Conservation (phyloP, 805 yeast species). For the Kodamaea fukazawae region DNA sequence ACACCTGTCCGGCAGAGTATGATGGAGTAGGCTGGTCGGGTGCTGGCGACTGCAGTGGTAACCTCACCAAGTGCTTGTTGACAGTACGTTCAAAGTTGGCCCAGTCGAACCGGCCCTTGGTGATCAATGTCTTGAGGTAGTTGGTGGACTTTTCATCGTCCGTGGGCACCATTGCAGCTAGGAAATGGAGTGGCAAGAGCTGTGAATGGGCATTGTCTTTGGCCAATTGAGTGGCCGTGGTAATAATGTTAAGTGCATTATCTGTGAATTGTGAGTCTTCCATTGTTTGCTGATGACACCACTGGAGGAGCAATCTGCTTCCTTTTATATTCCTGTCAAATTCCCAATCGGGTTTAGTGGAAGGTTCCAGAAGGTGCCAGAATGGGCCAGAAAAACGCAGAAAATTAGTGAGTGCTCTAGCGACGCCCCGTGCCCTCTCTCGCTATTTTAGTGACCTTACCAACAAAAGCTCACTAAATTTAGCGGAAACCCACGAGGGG, state of each 20-base stretch:
- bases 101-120: constrained; percentile 88
- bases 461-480: no score
- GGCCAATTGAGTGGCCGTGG: constrained; percentile 78
- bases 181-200: constrained; percentile 80
- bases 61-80: constrained; percentile 74
- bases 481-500: no score
- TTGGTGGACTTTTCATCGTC: constrained; percentile 43
- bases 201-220: constrained; percentile 81
- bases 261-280: constrained; percentile 85
- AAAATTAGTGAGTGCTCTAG: no score
- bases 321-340: not conserved
- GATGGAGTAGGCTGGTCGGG: constrained; percentile 78
- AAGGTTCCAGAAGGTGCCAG: constrained; percentile 9
- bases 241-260: constrained; percentile 80
- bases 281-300: constrained; percentile 29
- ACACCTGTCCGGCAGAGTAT: constrained; percentile 70
- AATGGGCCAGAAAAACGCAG: not conserved
- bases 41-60: constrained; percentile 87
- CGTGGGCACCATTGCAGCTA: constrained; percentile 84
- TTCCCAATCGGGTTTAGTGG: not conserved
- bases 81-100: constrained; percentile 72
- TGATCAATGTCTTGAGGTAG: constrained; percentile 78
- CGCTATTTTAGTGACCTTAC: no score
- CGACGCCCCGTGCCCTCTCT: no score
- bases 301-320: not conserved